Evolutionary conservation across 2,329 filamentous ascomycete species (phyloP), one percentile per base, ranked within the genome.

Genomic region (Ascochyta viciae-villosae): DNA sequence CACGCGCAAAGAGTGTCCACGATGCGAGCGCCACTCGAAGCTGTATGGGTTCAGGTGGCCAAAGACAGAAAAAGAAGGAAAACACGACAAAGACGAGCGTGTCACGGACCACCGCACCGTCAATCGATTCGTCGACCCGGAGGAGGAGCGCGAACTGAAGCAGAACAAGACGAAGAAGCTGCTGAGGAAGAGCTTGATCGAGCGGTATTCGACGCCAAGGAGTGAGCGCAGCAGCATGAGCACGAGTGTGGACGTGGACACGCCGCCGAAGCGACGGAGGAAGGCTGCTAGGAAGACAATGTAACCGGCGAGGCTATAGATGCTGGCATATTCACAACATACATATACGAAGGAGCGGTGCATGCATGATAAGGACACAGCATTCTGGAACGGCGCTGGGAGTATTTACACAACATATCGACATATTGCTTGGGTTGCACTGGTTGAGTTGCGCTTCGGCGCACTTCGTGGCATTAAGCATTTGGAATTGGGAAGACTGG

Each of bases 31-130:
- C 0, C 95, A 99, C 72, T 96, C 91, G 15, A 98, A 96, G 78
- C 80, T 99, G 0, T 99, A 98, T 73, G 96, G 96, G 0, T 97
- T 90, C 71, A 83, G 89, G 54, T 99, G 95, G 95, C 95, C 95
- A 6, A 97, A 99, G 80, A 98, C 95, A 0, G 90, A 96, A 57
- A 89, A 83, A 59, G 87, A 89, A 24, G 91, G 91, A 0, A 86
- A 86, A 15, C 76, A 84, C 19, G 95, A 98, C 71, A 87, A 85
- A 8, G 83, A 87, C 60, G 81, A 86, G 64, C 75, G 86, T 6
- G 80, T 96, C 0, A 82, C 95, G 57, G 94, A 98, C 71, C 93
- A 97, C 71, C 83, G 94, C n/a, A 88, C 84, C 0, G 84, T 98
- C 3, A 90, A 97, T 74, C 89, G 94, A 0, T 97, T 96, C 68